phyloP scores from a whole-genome alignment of 2,329 filamentous ascomycete genomes.

The Neopestalotiopsis sp. region DNA sequence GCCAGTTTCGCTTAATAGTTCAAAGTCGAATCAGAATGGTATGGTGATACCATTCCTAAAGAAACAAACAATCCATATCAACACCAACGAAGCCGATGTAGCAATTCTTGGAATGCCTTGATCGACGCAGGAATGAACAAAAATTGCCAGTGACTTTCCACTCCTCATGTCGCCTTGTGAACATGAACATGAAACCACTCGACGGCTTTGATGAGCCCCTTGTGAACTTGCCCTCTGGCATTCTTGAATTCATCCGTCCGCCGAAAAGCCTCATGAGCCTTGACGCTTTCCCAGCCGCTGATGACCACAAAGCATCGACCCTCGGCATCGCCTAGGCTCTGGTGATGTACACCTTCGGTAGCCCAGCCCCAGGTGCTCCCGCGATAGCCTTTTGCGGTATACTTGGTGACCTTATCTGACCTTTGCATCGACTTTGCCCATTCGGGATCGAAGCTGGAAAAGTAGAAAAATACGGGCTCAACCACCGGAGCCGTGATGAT shows the following conservation, averaged over 20 bases:
- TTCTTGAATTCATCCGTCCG: background rate
- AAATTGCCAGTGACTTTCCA: background rate
- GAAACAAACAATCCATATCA: too few relatives aligned
- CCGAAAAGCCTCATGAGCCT: background rate
- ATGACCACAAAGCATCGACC: slow-evolving; percentile 3
- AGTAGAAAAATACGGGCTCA: background rate
- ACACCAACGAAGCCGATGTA: too few relatives aligned
- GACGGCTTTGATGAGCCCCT: background rate
- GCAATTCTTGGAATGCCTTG: too few relatives aligned
- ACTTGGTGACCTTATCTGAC: background rate
- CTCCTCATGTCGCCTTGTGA: background rate
- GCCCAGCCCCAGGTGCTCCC: slow-evolving; percentile 1
- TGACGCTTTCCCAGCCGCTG: background rate
- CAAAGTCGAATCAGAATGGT: too few relatives aligned
- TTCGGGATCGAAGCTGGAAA: background rate
- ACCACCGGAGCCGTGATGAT: background rate
- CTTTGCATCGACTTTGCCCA: background rate
- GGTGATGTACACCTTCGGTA: background rate
- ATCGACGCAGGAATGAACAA: too few relatives aligned
- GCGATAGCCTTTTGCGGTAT: background rate
- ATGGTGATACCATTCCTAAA: too few relatives aligned
- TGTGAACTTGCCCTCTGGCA: background rate
- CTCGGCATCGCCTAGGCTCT: background rate
- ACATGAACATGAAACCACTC: slow-evolving; percentile 2
- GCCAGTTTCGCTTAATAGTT: too few relatives aligned